These are phyloP conservation scores for Ophiognomonia clavigignenti-juglandacearum DNA, from an alignment of 2,329 filamentous ascomycete genomes.

Conservation along the genomic window DNA sequence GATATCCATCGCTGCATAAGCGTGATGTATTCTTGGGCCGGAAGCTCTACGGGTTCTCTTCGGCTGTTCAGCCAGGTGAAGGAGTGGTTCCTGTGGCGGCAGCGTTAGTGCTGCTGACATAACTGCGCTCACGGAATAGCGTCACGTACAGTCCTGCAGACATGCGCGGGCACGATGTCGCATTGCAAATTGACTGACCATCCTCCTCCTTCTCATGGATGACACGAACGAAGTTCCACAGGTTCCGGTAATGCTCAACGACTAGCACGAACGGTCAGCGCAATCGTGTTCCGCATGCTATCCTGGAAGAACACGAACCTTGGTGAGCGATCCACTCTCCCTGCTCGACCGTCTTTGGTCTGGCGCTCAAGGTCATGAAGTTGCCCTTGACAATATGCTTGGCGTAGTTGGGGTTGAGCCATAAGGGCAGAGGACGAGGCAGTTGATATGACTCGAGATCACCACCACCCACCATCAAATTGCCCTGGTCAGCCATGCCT, in stretches of 20 bases:
- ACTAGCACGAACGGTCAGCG: conserved; percentile 46
- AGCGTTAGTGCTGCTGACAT: conserved; percentile 14
- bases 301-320: conserved; percentile 47
- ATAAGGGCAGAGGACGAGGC: conserved; percentile 63
- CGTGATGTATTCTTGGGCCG: conserved; percentile 89
- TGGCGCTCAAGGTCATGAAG: conserved; percentile 91
- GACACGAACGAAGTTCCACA: conserved; percentile 85
- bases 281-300: too few species aligned
- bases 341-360: conserved; percentile 87
- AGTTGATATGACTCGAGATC: conserved; percentile 59
- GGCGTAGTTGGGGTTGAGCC: conserved; percentile 70
- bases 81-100: conserved; percentile 65
- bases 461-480: conserved; percentile 43
- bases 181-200: conserved; percentile 76
- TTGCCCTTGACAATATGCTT: conserved; percentile 94
- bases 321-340: conserved; percentile 97
- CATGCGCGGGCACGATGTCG: conserved; percentile 81
- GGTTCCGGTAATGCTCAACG: conserved; percentile 84
- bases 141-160: conserved; percentile 83
- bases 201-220: conserved; percentile 82
- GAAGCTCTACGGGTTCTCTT: conserved; percentile 83
- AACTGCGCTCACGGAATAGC: too few species aligned
- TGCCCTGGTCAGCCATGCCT: conserved; percentile 59
- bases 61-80: conserved; percentile 95
- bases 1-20: conserved; percentile 97